These are phyloP conservation scores for Oxyria digyna DNA, from an alignment of 148 eudicot species.

Conservation along the genomic window DNA sequence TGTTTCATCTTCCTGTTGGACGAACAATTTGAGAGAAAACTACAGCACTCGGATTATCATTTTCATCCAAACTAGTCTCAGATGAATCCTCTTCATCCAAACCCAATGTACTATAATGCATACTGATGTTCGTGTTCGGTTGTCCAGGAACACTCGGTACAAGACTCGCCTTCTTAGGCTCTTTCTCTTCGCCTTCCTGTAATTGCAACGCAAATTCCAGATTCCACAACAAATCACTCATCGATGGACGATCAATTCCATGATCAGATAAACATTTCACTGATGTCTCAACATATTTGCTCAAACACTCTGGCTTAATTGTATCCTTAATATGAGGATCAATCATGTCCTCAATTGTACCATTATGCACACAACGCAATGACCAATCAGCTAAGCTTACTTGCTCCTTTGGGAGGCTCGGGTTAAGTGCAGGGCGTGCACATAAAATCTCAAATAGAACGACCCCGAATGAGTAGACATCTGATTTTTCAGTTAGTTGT, in stretches of 20 bases:
- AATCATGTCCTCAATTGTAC: neutral
- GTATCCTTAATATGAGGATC: neutral
- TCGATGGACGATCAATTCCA: conserved; percentile 1
- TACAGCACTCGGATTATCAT: neutral
- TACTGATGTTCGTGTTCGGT: neutral
- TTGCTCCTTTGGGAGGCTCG: conserved; percentile 8
- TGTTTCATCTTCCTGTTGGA: neutral
- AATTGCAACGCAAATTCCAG: neutral
- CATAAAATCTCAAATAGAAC: conserved; percentile 5
- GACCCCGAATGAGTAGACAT: conserved; percentile 6
- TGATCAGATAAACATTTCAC: conserved; percentile 6
- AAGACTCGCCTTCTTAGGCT: neutral
- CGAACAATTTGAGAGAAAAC: neutral
- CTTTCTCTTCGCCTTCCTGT: neutral
- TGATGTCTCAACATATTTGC: neutral
- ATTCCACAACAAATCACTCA: conserved; percentile 8
- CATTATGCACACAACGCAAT: neutral
- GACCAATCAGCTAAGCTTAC: conserved; percentile 9
- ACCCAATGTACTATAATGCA: conserved; percentile 1
- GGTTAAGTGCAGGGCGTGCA: conserved; percentile 7
- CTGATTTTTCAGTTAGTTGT: conserved; percentile 8
- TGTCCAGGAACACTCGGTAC: neutral
- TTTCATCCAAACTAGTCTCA: neutral
- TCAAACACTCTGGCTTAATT: neutral
- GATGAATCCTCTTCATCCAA: neutral